Conservation (phyloP, 495 filamentous ascomycete species). For the Rostrohypoxylon terebratum region DNA sequence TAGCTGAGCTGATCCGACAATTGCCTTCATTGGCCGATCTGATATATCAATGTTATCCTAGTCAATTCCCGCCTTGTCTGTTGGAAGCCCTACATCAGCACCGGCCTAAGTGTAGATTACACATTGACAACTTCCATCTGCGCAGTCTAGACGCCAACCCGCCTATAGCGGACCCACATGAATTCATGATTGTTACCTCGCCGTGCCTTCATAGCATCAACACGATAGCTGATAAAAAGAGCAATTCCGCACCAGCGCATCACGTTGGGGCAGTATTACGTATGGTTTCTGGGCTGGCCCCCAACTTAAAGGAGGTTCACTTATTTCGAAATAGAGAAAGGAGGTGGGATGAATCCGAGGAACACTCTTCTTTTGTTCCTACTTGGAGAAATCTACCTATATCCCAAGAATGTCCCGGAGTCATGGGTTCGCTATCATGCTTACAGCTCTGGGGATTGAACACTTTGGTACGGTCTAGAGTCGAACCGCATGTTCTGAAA, state of each 20-base stretch:
- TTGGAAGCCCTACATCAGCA: conserved; percentile 5
- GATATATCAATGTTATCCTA: conserved; percentile 1
- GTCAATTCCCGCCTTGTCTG: conserved; percentile 19
- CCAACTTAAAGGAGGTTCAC: conserved; percentile 20
- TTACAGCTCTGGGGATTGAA: not conserved
- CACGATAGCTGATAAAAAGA: not conserved
- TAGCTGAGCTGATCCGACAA: conserved; percentile 9
- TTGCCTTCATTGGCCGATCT: conserved; percentile 11
- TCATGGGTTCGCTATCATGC: conserved; percentile 1
- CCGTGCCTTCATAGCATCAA: conserved; percentile 24
- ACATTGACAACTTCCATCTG: conserved; percentile 12
- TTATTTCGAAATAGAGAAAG: not conserved
- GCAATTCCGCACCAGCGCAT: not conserved
- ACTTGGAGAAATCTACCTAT: conserved; percentile 4
- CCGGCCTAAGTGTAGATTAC: conserved; percentile 16
- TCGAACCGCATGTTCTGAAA: not conserved
- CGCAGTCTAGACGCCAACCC: not conserved
- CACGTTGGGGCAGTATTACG: not conserved
- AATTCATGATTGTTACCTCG: conserved; percentile 10
- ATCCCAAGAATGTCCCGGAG: not conserved
- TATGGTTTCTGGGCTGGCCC: conserved; percentile 10
- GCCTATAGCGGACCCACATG: not conserved
- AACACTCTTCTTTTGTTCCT: not conserved
- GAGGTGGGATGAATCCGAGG: not conserved
- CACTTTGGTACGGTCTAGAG: not conserved